Base-by-base conservation (phyloP, 352 stramenopile genomes). In the Phytophthora constricta region DNA sequence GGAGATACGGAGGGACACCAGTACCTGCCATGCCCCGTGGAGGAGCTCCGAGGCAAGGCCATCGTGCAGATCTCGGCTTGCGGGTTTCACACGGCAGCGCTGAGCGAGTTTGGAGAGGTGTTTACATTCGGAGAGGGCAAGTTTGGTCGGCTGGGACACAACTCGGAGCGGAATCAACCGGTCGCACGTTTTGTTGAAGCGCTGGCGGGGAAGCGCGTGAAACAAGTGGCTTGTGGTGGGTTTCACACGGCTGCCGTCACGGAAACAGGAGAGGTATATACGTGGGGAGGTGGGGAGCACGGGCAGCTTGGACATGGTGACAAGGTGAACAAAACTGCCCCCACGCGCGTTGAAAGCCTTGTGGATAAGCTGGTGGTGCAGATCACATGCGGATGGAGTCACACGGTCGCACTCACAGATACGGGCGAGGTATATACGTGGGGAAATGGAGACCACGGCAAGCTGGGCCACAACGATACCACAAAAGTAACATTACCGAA, bases 221-320 rank as follows among this genome's bases (percentile, higher is more conserved):
- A 92, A 62, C 89, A 96, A 58, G 87, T 96, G n/a, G 84, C 89
- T 9, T 96, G 89, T 41, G 89, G 89, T n/a, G 89, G 89, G 0
- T 96, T 96, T 65, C 89, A 96, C 63, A 96, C 89, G 0, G 89
- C 89, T 5, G 89, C 89, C 7, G 86, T 96, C 23, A 95, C 89
- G 2, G 86, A 96, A 59, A 90, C 85, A 1, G 88, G 88, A 48
- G 84, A 96, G 51, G 84, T 96, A 49, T 96, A 90, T 70, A 95
- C 89, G 27, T 96, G 89, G 89, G 89, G 89, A n/a, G 89, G 89
- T 25, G 87, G 90, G 1, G 93, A 98, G 61, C 96, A 98, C 64
- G 94, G 94, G 5, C 95, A 99, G 71, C 83, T 99, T n/a, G 97
- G 97, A 22, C 96, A 99, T 52, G 96, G 97, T 19, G 96, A 99